phyloP scores from a whole-genome alignment of 306 rosid species.

The Vigna unguiculata region DNA sequence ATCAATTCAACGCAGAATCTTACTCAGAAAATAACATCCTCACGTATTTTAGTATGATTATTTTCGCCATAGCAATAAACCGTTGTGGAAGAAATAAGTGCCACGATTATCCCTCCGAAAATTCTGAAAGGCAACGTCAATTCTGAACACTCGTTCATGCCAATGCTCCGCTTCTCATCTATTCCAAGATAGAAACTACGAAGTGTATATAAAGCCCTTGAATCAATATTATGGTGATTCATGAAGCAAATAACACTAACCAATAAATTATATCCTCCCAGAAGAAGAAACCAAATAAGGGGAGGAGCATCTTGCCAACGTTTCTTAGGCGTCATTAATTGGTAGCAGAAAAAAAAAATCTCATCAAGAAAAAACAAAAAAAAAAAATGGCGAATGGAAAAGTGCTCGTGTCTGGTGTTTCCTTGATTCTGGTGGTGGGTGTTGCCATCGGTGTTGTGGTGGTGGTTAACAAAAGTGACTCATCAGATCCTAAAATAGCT shows the following conservation, averaged over 20 bases:
- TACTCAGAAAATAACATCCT: neutral
- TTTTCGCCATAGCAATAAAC: constrained; percentile 21
- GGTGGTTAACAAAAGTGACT: constrained; percentile 23
- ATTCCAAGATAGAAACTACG: constrained; percentile 17
- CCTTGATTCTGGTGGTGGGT: constrained; percentile 74
- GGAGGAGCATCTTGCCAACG: constrained; percentile 37
- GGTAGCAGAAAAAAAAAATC: neutral
- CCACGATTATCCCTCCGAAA: constrained; percentile 16
- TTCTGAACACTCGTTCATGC: constrained; percentile 34
- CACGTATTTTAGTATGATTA: constrained; percentile 31
- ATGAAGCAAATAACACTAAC: neutral
- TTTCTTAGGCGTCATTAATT: neutral
- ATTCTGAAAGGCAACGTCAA: constrained; percentile 24
- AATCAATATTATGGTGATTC: neutral
- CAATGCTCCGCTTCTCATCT: constrained; percentile 23
- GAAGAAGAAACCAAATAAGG: constrained; percentile 26
- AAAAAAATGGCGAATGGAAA: constrained; percentile 46
- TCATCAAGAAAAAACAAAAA: neutral
- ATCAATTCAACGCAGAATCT: neutral
- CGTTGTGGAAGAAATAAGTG: constrained; percentile 14
- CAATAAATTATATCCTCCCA: constrained; percentile 31
- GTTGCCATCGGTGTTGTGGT: constrained; percentile 63
- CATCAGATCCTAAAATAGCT: neutral
- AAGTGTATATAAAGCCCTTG: constrained; percentile 37
- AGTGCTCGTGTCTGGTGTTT: constrained; percentile 54